Percentiles rank a stretch among this genome's conserved stretches.
Evolutionary conservation across 192 early-diverging fungal genomes (phyloP).

Genomic region (Linnemannia zychae): DNA sequence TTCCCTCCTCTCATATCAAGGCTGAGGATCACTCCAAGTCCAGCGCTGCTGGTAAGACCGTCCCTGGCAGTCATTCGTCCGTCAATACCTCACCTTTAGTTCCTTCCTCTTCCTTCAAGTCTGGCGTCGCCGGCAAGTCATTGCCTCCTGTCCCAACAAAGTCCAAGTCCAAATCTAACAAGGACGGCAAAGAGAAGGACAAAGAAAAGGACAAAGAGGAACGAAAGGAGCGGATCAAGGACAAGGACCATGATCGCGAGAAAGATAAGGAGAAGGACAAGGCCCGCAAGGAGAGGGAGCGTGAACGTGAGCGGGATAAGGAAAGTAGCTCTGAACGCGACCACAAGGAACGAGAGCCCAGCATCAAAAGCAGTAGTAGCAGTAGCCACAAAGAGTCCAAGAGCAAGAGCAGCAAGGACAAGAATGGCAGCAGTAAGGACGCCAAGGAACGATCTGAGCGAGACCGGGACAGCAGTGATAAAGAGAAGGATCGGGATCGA

Average conservation of each 20-base stretch:
- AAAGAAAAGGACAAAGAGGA: conserved; percentile 38
- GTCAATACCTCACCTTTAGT: neutral
- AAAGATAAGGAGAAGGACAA: conserved; percentile 31
- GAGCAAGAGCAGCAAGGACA: conserved; percentile 56
- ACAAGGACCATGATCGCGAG: conserved; percentile 26
- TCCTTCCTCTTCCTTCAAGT: conserved; percentile 21
- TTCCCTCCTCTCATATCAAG: neutral
- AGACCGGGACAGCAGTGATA: conserved; percentile 7
- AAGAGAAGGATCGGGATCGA: conserved; percentile 20
- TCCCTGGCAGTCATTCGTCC: conserved; percentile 31
- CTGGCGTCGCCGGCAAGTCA: conserved; percentile 31
- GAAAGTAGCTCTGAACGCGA: conserved; percentile 32
- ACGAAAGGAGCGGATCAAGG: conserved; percentile 19
- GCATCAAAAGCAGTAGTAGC: conserved; percentile 21
- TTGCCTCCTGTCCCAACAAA: conserved; percentile 21
- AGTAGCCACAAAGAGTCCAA: conserved; percentile 46
- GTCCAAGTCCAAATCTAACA: conserved; percentile 49
- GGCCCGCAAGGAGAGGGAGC: conserved; percentile 38
- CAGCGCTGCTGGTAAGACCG: conserved; percentile 34
- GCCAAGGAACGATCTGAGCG: conserved; percentile 6
- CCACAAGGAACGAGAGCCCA: conserved; percentile 32
- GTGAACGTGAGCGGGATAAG: conserved; percentile 13
- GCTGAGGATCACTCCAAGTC: conserved; percentile 6
- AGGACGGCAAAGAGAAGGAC: conserved; percentile 30
- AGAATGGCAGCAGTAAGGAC: conserved; percentile 56